Percentiles rank a stretch among this genome's conserved stretches.
Evolutionary conservation across 2,329 filamentous ascomycete species (phyloP).

Genomic region (Arthroderma uncinatum): DNA sequence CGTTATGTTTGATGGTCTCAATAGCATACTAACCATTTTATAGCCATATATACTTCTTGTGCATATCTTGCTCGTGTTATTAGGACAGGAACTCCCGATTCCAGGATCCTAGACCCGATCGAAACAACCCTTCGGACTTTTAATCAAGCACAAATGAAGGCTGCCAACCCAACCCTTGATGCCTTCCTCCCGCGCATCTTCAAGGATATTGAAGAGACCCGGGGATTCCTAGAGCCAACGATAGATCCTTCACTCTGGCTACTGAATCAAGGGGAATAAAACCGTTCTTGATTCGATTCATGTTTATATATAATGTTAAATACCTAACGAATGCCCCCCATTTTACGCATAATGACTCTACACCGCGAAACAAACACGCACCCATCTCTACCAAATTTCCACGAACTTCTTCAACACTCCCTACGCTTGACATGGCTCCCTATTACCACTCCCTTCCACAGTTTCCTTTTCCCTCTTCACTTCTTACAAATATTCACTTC

Average conservation of each 20-base stretch:
- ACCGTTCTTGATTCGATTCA: no score
- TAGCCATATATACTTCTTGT: slow-evolving; percentile 5
- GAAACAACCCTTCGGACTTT: background rate
- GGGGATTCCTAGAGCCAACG: background rate
- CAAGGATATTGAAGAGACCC: slow-evolving; percentile 3
- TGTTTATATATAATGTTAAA: background rate
- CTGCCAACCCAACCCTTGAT: slow-evolving; percentile 1
- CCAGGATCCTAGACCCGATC: background rate
- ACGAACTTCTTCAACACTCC: no score
- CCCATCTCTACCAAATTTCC: no score
- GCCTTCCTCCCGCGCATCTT: slow-evolving; percentile 5
- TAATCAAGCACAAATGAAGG: slow-evolving; percentile 4
- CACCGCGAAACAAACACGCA: background rate
- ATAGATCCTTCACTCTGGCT: slow-evolving; percentile 5
- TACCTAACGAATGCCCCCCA: background rate
- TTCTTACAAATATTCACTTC: no score
- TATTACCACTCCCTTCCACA: no score
- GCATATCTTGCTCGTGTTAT: slow-evolving; percentile 4
- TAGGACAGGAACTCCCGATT: slow-evolving; percentile 2
- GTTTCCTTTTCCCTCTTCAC: no score
- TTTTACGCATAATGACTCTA: background rate
- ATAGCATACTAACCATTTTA: background rate
- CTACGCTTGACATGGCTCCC: no score
- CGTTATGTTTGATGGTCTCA: background rate
- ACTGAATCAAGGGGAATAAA: slow-evolving; percentile 2